These are phyloP conservation scores for Aspergillus ibericus DNA, from an alignment of 2,329 filamentous ascomycete genomes.

Conservation along the genomic window DNA sequence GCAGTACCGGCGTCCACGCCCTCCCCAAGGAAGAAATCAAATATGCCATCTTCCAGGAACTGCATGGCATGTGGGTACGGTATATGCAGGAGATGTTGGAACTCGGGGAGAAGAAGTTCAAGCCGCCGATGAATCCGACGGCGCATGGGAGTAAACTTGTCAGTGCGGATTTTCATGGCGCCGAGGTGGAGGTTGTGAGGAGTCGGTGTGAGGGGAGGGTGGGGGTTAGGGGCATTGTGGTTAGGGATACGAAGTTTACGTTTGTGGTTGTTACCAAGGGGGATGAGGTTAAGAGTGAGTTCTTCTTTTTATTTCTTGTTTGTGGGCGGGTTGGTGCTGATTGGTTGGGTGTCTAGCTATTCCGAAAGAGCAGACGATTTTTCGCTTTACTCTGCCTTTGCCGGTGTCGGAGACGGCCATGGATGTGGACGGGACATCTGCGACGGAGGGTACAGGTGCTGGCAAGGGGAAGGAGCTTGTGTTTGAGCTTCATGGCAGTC, in stretches of 20 bases:
- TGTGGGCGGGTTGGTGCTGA: neutral
- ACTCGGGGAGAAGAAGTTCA: conserved; percentile 40
- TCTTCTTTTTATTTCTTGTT: neutral
- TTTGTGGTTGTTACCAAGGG: conserved; percentile 78
- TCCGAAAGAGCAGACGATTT: conserved; percentile 88
- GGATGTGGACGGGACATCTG: conserved; percentile 21
- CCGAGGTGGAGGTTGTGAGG: conserved; percentile 75
- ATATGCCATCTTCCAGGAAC: conserved; percentile 73
- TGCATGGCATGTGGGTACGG: conserved; percentile 76
- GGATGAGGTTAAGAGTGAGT: conserved; percentile 67
- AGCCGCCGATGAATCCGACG: conserved; percentile 55
- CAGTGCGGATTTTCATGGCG: conserved; percentile 89
- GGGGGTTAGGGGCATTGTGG: conserved; percentile 80
- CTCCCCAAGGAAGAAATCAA: conserved; percentile 68
- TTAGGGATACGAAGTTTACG: conserved; percentile 81
- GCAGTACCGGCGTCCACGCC: conserved; percentile 70
- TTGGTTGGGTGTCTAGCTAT: conserved; percentile 50
- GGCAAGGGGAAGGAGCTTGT: conserved; percentile 53
- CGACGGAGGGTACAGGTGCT: conserved; percentile 16
- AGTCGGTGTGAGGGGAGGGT: conserved; percentile 80
- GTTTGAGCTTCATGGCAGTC: conserved; percentile 84
- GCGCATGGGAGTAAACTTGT: conserved; percentile 62
- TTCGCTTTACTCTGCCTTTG: conserved; percentile 70
- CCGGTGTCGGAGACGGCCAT: conserved; percentile 19
- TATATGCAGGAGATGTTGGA: conserved; percentile 84